Evolutionary conservation across 169 alveolate species (phyloP).

Genomic region (Cryptosporidium muris): DNA sequence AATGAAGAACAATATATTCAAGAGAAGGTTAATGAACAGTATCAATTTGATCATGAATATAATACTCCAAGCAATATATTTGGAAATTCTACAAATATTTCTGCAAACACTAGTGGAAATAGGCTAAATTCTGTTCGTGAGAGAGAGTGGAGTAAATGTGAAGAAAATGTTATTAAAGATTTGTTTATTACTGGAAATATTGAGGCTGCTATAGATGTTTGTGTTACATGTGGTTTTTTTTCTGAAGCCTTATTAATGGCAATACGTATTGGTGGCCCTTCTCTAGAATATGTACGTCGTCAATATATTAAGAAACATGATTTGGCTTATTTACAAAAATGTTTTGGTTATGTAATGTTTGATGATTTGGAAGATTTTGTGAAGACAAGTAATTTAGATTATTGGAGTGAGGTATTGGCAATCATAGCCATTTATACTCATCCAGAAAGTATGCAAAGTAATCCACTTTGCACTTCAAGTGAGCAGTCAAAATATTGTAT

Average conservation of each 20-base stretch:
- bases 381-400: conserved; percentile 62
- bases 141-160: conserved; percentile 38
- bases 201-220: conserved; percentile 75
- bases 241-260: conserved; percentile 76
- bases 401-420: conserved; percentile 72
- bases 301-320: conserved; percentile 73
- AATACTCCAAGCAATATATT: background rate
- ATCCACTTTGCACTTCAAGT: background rate
- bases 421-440: conserved; percentile 66
- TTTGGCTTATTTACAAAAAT: conserved; percentile 45
- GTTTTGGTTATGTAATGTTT: conserved; percentile 46
- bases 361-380: conserved; percentile 72
- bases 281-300: conserved; percentile 72
- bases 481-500: conserved; percentile 33
- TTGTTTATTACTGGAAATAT: conserved; percentile 52
- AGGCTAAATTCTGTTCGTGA: conserved; percentile 17
- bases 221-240: conserved; percentile 72
- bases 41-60: background rate
- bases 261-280: conserved; percentile 73
- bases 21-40: background rate
- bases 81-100: background rate
- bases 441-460: background rate
- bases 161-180: conserved; percentile 43
- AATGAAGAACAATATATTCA: background rate
- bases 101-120: conserved; percentile 7